Base-by-base conservation (phyloP, 2,329 filamentous ascomycete genomes). In the Aspergillus luchuensis region DNA sequence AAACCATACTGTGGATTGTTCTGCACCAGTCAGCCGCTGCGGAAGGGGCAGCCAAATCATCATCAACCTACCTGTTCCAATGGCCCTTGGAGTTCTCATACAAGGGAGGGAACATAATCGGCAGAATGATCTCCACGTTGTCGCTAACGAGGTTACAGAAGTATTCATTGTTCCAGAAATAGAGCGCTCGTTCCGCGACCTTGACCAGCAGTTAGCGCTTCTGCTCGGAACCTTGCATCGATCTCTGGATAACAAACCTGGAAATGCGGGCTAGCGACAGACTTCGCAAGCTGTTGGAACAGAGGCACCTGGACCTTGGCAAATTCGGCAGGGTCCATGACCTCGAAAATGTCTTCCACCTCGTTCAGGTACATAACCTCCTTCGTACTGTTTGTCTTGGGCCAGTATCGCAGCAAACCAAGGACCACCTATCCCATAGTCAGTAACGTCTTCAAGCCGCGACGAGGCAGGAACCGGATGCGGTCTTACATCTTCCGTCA, bases 161-260 rank as follows among this genome's bases (percentile, higher is more conserved):
- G 77, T 99, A 99, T 77, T 99, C 95, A 74, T 99, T 99, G 83
- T 99, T 99, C 95, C 95, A 99, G 82, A 99, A 99, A 80, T 99
- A 99, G 28, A 99, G 84, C 5, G 95, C 95, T 67, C 95, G 88
- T 80, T 99, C 95, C 17, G 95, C 95, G 60, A 99, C 95, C 85
- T 87, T 63, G 36, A 47, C 17, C 23, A n/a, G 43, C 58, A 5
- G 57, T 62, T 66, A 63, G 69, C 63, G 51, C 63, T n/a, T 7
- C 19, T 5, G 13, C 38, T 3, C 15, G 6, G 25, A 7, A 23
- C 17, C 36, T 2, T 36, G 8, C 13, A 5, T 7, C 4, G 15
- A 48, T 8, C 2, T 57, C 58, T 50, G 13, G 17, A 47, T 39
- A 19, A 13, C 78, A 48, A 74, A 86, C 85, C 82, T 99, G 95